Base-by-base conservation (phyloP, 108 stramenopile genomes). In the Chaetoceros muelleri region DNA sequence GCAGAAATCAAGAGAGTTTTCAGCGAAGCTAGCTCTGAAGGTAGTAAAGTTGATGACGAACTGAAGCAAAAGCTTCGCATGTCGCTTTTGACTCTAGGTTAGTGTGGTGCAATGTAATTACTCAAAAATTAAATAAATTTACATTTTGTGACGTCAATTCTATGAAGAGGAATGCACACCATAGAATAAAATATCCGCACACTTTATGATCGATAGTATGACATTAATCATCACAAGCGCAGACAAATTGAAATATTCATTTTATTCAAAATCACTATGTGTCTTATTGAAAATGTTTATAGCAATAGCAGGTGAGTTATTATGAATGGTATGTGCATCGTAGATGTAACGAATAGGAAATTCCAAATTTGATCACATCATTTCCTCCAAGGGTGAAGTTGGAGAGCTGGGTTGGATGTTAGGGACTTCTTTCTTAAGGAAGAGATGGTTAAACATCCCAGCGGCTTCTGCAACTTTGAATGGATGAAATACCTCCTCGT, bases 31-130 rank as follows among this genome's bases (percentile, higher is more conserved):
- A 57, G 58, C 7, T 69, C 80, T 2, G 72, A 80, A 28, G 72
- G 45, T 16, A 79, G 76, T 66, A 82, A 82, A 49, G 82, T 93
- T 17, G 86, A 82, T 48, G 78, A 79, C 27, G 92, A 85, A 40
- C 57, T 81, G n/a, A 81, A 93, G 64, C 80, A 67, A 54, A 84
- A 87, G 63, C 50, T 90, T 60, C 72, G 64, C 31, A 59, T 74
- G 25, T 80, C 82, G 19, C 55, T 82, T 8, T 74, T 7, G 7
- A 18, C 48, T 22, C 23, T 49, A 17, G 44, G 44, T 17, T 16
- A 10, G 44, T 44, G 16, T 16, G 16, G 44, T 10, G 5, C n/a
- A 49, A 49, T 7, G 48, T 23, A 7, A 7, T 23, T 49, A 22
- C 48, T 49, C 7, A 16, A 22, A 23, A 49, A 22, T 23, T 23